Conservation (phyloP, 176 grass and related monocot genomes). For the Secale cereale region DNA sequence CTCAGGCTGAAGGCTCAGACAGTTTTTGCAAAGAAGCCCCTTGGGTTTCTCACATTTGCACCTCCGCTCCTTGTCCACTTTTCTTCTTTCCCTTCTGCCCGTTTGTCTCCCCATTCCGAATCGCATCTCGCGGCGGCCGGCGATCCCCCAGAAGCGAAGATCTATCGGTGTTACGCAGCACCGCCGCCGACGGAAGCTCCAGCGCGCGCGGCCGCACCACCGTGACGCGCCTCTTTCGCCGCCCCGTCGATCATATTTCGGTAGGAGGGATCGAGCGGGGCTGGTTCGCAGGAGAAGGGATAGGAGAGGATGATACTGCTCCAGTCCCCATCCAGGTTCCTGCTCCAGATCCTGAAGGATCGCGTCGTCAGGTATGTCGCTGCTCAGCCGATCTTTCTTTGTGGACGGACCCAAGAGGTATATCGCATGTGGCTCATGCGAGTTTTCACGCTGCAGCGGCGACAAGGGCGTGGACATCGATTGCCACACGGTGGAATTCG, state of each 20-base stretch:
- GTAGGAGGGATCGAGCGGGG: background rate
- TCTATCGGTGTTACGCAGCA: constrained; percentile 7
- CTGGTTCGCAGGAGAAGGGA: constrained; percentile 13
- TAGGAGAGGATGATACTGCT: constrained; percentile 80
- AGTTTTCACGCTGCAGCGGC: constrained; percentile 38
- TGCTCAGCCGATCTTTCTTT: background rate
- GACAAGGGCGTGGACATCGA: constrained; percentile 93
- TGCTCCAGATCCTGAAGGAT: constrained; percentile 95
- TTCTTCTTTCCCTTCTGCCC: constrained; percentile 10
- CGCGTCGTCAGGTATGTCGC: constrained; percentile 67
- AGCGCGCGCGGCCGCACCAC: background rate
- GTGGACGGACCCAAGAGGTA: background rate
- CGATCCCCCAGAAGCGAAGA: background rate
- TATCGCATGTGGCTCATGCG: background rate
- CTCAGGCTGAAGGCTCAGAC: background rate
- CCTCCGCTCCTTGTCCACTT: background rate
- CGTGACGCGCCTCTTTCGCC: background rate
- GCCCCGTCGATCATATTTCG: background rate
- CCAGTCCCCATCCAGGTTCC: constrained; percentile 90
- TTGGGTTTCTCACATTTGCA: background rate
- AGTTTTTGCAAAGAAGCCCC: constrained; percentile 15
- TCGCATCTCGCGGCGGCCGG: constrained; percentile 20
- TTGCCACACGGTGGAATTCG: constrained; percentile 96
- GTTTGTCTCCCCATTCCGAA: constrained; percentile 12
- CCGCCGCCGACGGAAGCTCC: background rate